These are phyloP conservation scores for Mycena filopes DNA, from an alignment of 768 basidiomycete genomes.

Conservation along the genomic window DNA sequence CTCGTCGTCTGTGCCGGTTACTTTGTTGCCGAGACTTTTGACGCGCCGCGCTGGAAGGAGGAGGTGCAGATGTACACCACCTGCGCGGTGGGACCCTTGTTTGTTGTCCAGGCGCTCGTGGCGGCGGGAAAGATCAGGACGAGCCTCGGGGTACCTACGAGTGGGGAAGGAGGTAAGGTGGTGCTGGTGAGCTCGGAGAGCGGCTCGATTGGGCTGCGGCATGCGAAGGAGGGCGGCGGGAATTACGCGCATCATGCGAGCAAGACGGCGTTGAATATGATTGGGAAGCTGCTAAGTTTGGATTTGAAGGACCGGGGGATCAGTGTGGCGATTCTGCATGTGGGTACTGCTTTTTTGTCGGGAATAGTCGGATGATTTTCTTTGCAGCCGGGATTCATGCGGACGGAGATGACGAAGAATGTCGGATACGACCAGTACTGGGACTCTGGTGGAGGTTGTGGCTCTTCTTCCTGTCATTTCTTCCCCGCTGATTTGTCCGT, in stretches of 20 bases:
- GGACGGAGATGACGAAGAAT: constrained; percentile 56
- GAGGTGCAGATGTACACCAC: constrained; percentile 58
- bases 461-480: not conserved
- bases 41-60: constrained; percentile 48
- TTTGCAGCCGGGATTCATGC: constrained; percentile 59
- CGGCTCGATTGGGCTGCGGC: constrained; percentile 47
- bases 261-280: constrained; percentile 63
- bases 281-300: constrained; percentile 52
- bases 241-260: constrained; percentile 64
- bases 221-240: constrained; percentile 56
- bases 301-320: constrained; percentile 53
- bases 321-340: no score
- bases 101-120: constrained; percentile 40
- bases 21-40: constrained; percentile 44
- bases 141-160: not conserved
- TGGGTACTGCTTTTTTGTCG: no score
- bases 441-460: constrained; percentile 53
- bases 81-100: constrained; percentile 55
- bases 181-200: constrained; percentile 58
- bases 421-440: constrained; percentile 58
- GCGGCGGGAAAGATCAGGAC: constrained; percentile 24
- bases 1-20: constrained; percentile 51
- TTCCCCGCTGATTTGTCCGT: not conserved
- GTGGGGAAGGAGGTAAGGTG: constrained; percentile 41
- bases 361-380: no score